Evolutionary conservation across 2,329 filamentous ascomycete species (phyloP).

Genomic region (Rhytidhysteron rufulum): DNA sequence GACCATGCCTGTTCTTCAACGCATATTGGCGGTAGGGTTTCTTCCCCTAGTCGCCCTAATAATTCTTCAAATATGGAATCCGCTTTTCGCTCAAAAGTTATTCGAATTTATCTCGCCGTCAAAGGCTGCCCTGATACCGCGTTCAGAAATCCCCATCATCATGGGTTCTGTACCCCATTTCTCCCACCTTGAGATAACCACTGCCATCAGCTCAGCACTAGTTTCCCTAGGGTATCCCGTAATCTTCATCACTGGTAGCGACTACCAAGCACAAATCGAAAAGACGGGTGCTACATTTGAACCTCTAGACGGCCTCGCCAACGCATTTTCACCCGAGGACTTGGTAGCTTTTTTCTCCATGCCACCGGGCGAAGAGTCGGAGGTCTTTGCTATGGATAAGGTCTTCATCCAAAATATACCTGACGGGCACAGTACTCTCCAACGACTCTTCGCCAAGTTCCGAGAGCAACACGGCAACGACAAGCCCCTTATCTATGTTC

Average conservation of each 20-base stretch:
- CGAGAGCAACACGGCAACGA: conserved; percentile 25
- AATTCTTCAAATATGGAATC: background rate
- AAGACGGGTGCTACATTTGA: conserved; percentile 37
- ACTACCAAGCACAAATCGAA: conserved; percentile 35
- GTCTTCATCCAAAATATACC: conserved; percentile 34
- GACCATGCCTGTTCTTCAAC: background rate
- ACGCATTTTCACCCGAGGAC: conserved; percentile 15
- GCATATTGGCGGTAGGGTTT: background rate
- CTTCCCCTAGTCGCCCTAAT: background rate
- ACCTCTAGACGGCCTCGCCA: conserved; percentile 24
- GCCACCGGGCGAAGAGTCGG: conserved; percentile 19
- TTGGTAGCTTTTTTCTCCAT: conserved; percentile 20
- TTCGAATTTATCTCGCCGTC: background rate
- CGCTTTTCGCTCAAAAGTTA: background rate
- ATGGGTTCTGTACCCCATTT: conserved; percentile 15
- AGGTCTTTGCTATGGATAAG: conserved; percentile 33
- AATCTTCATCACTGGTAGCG: conserved; percentile 39
- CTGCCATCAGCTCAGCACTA: conserved; percentile 35
- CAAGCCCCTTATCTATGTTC: conserved; percentile 42
- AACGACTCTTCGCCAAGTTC: conserved; percentile 24
- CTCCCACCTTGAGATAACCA: conserved; percentile 21
- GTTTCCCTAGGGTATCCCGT: conserved; percentile 40
- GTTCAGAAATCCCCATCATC: conserved; percentile 18
- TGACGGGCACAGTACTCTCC: conserved; percentile 28
- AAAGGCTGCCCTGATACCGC: background rate